These are phyloP conservation scores for Copromyces sp. DNA, from an alignment of 495 filamentous ascomycete species.

Conservation along the genomic window DNA sequence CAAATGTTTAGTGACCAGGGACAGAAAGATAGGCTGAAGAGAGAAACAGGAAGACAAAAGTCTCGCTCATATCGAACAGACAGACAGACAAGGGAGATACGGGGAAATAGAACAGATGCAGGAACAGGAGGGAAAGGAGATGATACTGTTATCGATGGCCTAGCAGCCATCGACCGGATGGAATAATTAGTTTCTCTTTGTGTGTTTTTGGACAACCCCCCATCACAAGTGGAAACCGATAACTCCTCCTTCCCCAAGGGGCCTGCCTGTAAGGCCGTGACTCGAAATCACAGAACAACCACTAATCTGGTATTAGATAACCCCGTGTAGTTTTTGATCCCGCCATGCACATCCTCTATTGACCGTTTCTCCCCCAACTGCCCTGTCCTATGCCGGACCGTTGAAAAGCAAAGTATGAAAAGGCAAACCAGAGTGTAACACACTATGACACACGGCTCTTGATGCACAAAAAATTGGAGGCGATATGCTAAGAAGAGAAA, in stretches of 20 bases:
- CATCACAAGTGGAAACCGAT: background rate
- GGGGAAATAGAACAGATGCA: background rate
- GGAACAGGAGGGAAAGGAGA: background rate
- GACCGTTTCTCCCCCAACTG: background rate
- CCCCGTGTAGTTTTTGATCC: background rate
- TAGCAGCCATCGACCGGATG: background rate
- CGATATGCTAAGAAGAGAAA: background rate
- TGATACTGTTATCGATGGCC: background rate
- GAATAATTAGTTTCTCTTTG: background rate
- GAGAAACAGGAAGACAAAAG: background rate
- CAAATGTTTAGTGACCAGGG: background rate
- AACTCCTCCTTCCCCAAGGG: background rate
- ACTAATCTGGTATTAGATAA: background rate
- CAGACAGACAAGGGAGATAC: background rate
- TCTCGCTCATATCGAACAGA: background rate
- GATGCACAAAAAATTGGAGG: background rate
- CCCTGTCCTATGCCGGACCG: background rate
- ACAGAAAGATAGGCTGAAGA: background rate
- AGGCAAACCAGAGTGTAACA: background rate
- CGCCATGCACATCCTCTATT: background rate
- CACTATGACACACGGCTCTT: background rate
- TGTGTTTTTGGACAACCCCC: background rate
- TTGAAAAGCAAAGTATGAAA: background rate
- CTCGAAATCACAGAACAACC: background rate
- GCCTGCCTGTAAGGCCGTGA: background rate